Evolutionary conservation across 495 filamentous ascomycete species (phyloP), one percentile per base, ranked within the genome.

Genomic region (Parathielavia hyrcaniae): DNA sequence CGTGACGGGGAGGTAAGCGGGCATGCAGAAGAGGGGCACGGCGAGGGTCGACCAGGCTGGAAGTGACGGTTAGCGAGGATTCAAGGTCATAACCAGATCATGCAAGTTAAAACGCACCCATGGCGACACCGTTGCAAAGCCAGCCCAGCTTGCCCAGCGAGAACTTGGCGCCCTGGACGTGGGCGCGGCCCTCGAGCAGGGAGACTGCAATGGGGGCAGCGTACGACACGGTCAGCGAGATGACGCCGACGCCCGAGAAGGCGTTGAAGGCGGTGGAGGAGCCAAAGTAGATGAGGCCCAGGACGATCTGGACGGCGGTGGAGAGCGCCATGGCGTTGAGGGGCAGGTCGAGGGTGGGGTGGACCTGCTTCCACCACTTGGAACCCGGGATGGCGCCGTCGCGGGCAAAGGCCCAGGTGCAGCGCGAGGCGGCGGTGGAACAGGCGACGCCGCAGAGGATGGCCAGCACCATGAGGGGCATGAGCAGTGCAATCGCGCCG

Each of bases 11-110:
- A 86, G 75, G 14, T 72, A 72, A 1, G 80, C 79, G 0, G 84
- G 84, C 61, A 87, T 75, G 65, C 83, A 86, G 68, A 87, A 87
- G 14, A 86, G 71, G 4, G 85, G 82, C 39, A 86, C 70, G 19
- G 82, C 84, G 43, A 87, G 78, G 9, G 70, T 53, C 48, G 82
- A 83, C 84, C 83, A 87, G 45, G 67, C 82, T 83, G 13, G 36
- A 30, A 19, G 49, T 8, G 22, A 35, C 6, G 12, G 52, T 60
- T 55, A 54, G 57, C 22, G 36, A 12, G 3, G 22, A 26, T 0
- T 23, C 10, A 2, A 46, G 14, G 44, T 12, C 8, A 5, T 19
- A 45, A 12, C 19, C 9, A 23, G 19, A n/a, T 0, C 9, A 4
- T 11, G 2, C 12, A 48, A 32, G 26, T 45, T 19, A 6, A 41